These are phyloP conservation scores for Phlyctochytrium planicorne DNA, from an alignment of 192 early-diverging fungal species.

Conservation along the genomic window DNA sequence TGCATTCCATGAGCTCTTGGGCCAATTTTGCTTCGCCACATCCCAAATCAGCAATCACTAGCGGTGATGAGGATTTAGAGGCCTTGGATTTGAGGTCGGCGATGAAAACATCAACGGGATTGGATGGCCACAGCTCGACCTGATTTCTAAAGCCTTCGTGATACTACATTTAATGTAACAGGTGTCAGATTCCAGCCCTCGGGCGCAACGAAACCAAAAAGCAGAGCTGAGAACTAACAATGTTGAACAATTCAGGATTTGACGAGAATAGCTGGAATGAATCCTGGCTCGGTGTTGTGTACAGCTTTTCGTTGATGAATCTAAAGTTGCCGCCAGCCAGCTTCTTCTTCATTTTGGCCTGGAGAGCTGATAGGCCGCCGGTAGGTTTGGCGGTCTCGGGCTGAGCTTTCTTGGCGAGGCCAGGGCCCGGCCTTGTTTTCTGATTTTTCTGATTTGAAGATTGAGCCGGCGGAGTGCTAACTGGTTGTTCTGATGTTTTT, in stretches of 20 bases:
- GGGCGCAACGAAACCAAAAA: too few relatives aligned
- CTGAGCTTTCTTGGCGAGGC: too few relatives aligned
- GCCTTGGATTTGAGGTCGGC: conserved; percentile 46
- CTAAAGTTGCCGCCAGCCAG: conserved; percentile 57
- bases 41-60: conserved; percentile 86
- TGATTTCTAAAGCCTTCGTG: conserved; percentile 92
- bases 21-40: conserved; percentile 95
- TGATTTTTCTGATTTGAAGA: too few relatives aligned
- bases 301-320: conserved; percentile 95
- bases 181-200: neutral
- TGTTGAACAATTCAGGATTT: conserved; percentile 86
- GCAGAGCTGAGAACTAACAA: conserved; percentile 42
- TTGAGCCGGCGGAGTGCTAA: too few relatives aligned
- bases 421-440: too few relatives aligned
- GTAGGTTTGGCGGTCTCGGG: too few relatives aligned
- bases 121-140: conserved; percentile 88
- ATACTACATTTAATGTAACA: conserved; percentile 52
- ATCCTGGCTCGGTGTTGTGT: conserved; percentile 77
- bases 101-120: conserved; percentile 89
- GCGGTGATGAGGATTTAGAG: conserved; percentile 1
- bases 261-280: conserved; percentile 75
- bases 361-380: conserved; percentile 56
- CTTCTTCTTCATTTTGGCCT: conserved; percentile 70
- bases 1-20: conserved; percentile 47
- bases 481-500: too few relatives aligned